Evolutionary conservation across 441 rosid species (phyloP), one percentile per base, ranked within the genome.

Genomic region (Euphorbia celastroides): DNA sequence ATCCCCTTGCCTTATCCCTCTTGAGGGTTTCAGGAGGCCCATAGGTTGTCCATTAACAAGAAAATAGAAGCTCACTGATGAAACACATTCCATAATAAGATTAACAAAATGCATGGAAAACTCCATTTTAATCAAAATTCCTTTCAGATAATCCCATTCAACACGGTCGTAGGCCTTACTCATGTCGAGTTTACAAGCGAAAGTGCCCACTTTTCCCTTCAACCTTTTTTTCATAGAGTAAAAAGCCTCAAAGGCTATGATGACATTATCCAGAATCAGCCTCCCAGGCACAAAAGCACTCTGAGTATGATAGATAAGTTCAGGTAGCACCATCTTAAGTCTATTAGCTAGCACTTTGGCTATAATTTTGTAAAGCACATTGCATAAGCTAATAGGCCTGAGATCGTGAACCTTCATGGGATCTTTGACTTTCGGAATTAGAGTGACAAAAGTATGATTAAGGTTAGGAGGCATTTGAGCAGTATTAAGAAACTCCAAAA

Each of bases 91-190:
- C n/a, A n/a, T n/a, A n/a, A n/a, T n/a, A n/a, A n/a, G n/a, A n/a
- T n/a, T 0, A 3, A 57, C 9, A 7, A 25, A 57, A 1, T 22
- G 3, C 0, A 0, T 11, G 2, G 61, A 23, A 50, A 50, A 50
- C 20, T 12, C 20, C 55, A 50, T 50, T 7, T 7, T 12, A 7
- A 12, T 14, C 38, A 57, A 10, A 4, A 57, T n/a, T 6, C 16
- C 6, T n/a, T 57, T 38, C 7, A 57, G 17, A 10, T 7, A 57
- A 27, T 4, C 3, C 20, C 38, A 57, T 57, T 57, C 38, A 5
- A 57, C 61, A 12, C 31, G 27, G 30, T 57, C 61, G 30, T 57
- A 57, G 10, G 61, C 61, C 16, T 57, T 57, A 57, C 38, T 57
- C 61, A 57, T 57, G 6, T 57, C 61, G 9, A 57, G 38, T 28